A percentile compares a stretch with the other conserved stretches of the same genome.
phyloP scores from a whole-genome alignment of 805 yeast genomes.

The Cyberlindnera subsufficiens region DNA sequence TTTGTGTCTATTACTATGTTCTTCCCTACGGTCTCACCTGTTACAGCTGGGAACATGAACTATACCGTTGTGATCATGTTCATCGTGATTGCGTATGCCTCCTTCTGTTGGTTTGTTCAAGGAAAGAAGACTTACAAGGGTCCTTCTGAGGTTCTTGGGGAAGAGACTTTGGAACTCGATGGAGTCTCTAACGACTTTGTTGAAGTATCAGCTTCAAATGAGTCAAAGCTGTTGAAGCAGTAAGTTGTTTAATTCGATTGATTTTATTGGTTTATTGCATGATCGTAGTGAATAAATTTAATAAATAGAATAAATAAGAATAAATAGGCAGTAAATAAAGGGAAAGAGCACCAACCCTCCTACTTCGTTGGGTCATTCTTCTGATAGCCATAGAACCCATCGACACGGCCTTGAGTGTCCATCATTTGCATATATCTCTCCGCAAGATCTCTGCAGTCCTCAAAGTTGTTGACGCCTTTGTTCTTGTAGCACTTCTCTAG shows the following conservation, averaged over 20 bases:
- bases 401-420: constrained; percentile 53
- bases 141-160: constrained; percentile 19
- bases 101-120: constrained; percentile 21
- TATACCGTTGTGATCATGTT: constrained; percentile 23
- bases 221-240: too few species aligned
- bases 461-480: constrained; percentile 62
- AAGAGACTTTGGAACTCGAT: not conserved
- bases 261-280: too few species aligned
- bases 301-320: constrained; percentile 1
- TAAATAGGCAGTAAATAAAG: not conserved
- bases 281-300: not conserved
- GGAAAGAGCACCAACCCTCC: not conserved
- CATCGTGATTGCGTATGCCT: constrained; percentile 19
- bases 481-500: constrained; percentile 63
- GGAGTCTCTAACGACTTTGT: too few species aligned
- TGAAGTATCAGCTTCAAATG: too few species aligned
- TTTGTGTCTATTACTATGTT: constrained; percentile 21
- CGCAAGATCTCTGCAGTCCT: constrained; percentile 76
- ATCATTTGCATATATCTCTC: constrained; percentile 72
- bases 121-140: constrained; percentile 23
- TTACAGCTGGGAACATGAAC: constrained; percentile 22
- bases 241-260: too few species aligned
- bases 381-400: constrained; percentile 81
- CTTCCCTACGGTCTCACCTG: constrained; percentile 23
- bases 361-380: constrained; percentile 79